Conservation (phyloP, 1,139 yeast species). For the Spathaspora sp. region DNA sequence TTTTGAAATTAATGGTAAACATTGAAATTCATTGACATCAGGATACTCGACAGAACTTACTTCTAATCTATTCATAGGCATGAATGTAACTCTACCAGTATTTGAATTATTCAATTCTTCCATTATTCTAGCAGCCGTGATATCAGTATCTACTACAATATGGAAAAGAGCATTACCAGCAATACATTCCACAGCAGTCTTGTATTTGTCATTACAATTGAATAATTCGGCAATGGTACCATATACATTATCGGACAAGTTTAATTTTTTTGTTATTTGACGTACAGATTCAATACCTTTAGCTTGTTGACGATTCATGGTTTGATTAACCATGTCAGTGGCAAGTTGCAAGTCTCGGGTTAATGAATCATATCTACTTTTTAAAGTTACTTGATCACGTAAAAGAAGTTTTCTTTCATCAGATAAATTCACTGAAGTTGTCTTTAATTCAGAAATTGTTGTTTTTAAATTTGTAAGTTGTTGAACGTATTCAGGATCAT, state of each 20-base stretch:
- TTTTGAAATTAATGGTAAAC: conserved; percentile 75
- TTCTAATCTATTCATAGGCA: conserved; percentile 78
- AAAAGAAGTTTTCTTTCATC: conserved; percentile 74
- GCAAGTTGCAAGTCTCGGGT: conserved; percentile 57
- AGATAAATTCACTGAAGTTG: conserved; percentile 42
- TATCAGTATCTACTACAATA: conserved; percentile 85
- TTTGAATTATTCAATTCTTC: conserved; percentile 70
- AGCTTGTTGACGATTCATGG: conserved; percentile 72
- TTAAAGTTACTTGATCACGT: conserved; percentile 74
- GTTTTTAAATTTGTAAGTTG: conserved; percentile 30
- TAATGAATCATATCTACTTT: conserved; percentile 55
- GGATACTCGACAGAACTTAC: conserved; percentile 46
- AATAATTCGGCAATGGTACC: conserved; percentile 88
- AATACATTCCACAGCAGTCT: conserved; percentile 81
- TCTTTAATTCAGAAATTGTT: conserved; percentile 37
- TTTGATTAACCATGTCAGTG: conserved; percentile 60
- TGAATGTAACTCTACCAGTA: conserved; percentile 84
- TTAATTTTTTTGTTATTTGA: conserved; percentile 54
- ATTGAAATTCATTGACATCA: conserved; percentile 50
- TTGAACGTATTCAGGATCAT: conserved; percentile 18
- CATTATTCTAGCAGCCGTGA: conserved; percentile 77
- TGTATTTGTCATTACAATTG: conserved; percentile 76
- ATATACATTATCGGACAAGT: conserved; percentile 59
- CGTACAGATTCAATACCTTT: conserved; percentile 70
- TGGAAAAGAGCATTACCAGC: conserved; percentile 88